These are phyloP conservation scores for Limonium bicolor DNA, from an alignment of 148 eudicot species.

Conservation along the genomic window DNA sequence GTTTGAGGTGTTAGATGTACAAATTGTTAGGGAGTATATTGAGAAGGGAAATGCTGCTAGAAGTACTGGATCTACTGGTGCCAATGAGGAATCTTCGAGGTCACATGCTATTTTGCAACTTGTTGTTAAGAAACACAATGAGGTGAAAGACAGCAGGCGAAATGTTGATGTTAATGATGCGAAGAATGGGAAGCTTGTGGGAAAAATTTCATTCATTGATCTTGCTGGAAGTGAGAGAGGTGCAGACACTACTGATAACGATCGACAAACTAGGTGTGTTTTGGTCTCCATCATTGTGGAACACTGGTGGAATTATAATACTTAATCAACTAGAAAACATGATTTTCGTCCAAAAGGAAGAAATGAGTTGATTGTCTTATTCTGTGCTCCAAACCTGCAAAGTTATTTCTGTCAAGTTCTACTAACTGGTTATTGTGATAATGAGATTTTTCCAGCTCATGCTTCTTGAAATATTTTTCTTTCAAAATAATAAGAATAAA, in stretches of 20 bases:
- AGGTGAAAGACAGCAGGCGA: slow-evolving; percentile 61
- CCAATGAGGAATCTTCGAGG: slow-evolving; percentile 97
- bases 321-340: too few species aligned
- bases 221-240: slow-evolving; percentile 99
- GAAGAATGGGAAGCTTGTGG: slow-evolving; percentile 68
- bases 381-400: too few species aligned
- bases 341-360: too few species aligned
- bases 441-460: too few species aligned
- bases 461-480: too few species aligned
- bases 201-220: slow-evolving; percentile 96
- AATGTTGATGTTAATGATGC: slow-evolving; percentile 61
- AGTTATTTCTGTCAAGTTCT: too few species aligned
- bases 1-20: slow-evolving; percentile 95
- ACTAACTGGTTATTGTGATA: too few species aligned
- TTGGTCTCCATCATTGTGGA: too few species aligned
- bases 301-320: too few species aligned
- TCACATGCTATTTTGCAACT: slow-evolving; percentile 98
- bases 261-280: slow-evolving; percentile 77
- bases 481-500: too few species aligned
- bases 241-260: slow-evolving; percentile 98
- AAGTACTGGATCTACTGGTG: slow-evolving; percentile 97
- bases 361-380: too few species aligned
- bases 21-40: slow-evolving; percentile 87
- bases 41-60: slow-evolving; percentile 84
- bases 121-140: slow-evolving; percentile 82